Percentiles rank a stretch among this genome's conserved stretches.
Evolutionary conservation across 352 stramenopile species (phyloP).

Genomic region (Phytophthora parvispora): DNA sequence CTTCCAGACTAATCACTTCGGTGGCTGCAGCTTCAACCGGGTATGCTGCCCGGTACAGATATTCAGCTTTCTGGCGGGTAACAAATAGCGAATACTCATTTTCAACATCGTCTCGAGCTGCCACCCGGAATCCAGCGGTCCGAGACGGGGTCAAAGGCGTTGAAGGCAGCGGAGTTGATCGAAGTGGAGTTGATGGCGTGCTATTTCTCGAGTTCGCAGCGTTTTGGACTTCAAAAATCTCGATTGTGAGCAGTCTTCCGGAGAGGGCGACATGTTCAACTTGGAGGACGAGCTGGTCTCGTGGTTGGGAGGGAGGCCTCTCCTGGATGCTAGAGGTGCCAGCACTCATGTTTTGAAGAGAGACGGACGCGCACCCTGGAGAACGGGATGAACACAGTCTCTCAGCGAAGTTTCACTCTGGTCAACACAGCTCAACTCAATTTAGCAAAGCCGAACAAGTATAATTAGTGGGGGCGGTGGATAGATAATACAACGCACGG

Average conservation of each 20-base stretch:
- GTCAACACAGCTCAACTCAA: not conserved
- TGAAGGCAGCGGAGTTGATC: constrained; percentile 5
- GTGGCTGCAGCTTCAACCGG: constrained; percentile 5
- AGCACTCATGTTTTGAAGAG: constrained; percentile 17
- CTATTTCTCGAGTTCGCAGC: not conserved
- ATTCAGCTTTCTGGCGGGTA: constrained; percentile 52
- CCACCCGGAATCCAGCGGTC: constrained; percentile 52
- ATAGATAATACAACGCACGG: no score
- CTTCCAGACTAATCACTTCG: constrained; percentile 24
- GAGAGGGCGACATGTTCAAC: constrained; percentile 43
- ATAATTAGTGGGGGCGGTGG: not conserved
- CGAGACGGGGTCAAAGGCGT: constrained; percentile 1
- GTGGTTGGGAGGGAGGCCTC: constrained; percentile 20
- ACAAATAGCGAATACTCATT: constrained; percentile 77
- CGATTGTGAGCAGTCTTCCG: constrained; percentile 43
- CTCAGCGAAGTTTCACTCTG: not conserved
- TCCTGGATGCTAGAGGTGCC: not conserved
- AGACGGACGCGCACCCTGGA: not conserved
- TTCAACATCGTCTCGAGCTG: constrained; percentile 71
- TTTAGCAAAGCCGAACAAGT: not conserved
- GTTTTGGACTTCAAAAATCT: constrained; percentile 48
- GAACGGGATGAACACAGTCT: not conserved
- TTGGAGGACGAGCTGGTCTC: constrained; percentile 46
- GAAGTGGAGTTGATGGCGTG: constrained; percentile 12
- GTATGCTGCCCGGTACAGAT: constrained; percentile 43